Base-by-base conservation (phyloP, 2,329 filamentous ascomycete genomes). In the Exserohilum turcica region DNA sequence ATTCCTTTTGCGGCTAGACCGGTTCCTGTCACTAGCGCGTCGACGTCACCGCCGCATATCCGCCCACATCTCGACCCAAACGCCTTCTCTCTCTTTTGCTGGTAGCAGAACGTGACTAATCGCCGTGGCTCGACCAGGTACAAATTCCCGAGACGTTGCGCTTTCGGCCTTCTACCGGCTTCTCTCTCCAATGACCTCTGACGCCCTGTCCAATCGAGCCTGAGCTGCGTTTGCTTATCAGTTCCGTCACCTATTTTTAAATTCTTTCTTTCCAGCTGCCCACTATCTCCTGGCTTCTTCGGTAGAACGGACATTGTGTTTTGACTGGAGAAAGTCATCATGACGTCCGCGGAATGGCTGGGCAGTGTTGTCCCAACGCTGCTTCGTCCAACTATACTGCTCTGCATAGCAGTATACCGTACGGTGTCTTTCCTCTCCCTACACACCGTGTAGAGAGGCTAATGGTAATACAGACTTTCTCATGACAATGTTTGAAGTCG, bases 401-500 rank as follows among this genome's bases (percentile, higher is more conserved):
- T 74, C 2, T 24, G 21, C 10, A 60, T 66, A 15, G 56, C 60
- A 10, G 38, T 61, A 10, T 74, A 70, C 48, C 69, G 73, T 74
- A 52, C 24, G 63, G 47, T 5, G 18, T 19, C 10, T 36, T 9
- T 6, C 6, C 16, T 13, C 15, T 6, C n/a, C 1, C 12, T 12
- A 16, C 12, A n/a, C 2, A 18, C 3, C 2, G 12, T n/a, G 2
- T 3, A 3, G 5, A 18, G 7, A n/a, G 9, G 28, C 50, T 58
- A 15, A 58, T 38, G 15, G 2, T 6, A 3, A 8, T 7, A 16
- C 42, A 74, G 73, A 74, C 47, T 74, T 73, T 48, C 35, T 65
- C 19, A 68, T 73, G 65, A 74, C 70, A 5, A 54, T 72, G 13
- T 43, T 74, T 28, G 66, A 74, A 58, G 58, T 65, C 32, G 47